Evolutionary conservation across 441 rosid genomes (phyloP), one percentile per base, ranked within the genome.

Genomic region (Pelargonium australe): DNA sequence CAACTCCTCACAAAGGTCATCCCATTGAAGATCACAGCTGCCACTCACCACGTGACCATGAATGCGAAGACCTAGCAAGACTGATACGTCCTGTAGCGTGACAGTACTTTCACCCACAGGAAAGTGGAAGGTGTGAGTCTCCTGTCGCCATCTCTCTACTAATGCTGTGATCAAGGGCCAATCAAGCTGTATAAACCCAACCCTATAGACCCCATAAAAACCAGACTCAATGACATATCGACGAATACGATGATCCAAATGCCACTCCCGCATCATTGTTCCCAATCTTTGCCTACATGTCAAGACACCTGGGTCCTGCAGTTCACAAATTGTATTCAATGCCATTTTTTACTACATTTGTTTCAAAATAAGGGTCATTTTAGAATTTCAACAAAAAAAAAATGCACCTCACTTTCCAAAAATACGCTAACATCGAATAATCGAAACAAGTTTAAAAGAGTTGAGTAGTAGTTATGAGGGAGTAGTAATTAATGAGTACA

Each of bases 91-190:
- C 19, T 69, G 41, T 2, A 61, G 23, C 1, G 66, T 69, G 2
- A 60, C 10, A 16, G 37, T 43, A 12, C 4, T 20, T 40, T 69
- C 72, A 41, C 72, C 66, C 10, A 14, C 9, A 0, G 25, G 43
- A 14, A 69, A 5, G 23, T 69, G 72, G 40, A 69, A 69, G 5
- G 66, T 69, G 20, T 69, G 65, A 1, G 72, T 60, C 34, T 69
- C 66, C 0, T 25, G 72, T 13, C 72, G 43, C 72, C 72, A 69
- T 20, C 57, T 61, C 57, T 69, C 66, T 1, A 69, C 66, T 4
- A 69, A n/a, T 13, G 66, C 34, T 2, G 66, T 69, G 19, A 53
- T 51, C 47, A 68, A 13, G 14, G 57, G 25, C 64, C 70, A 68
- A 57, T 68, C 47, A 12, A 67, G 61, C 17, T 67, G 69, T 7